These are phyloP conservation scores for Sordaria brevicollis DNA, from an alignment of 495 filamentous ascomycete species.

Conservation along the genomic window DNA sequence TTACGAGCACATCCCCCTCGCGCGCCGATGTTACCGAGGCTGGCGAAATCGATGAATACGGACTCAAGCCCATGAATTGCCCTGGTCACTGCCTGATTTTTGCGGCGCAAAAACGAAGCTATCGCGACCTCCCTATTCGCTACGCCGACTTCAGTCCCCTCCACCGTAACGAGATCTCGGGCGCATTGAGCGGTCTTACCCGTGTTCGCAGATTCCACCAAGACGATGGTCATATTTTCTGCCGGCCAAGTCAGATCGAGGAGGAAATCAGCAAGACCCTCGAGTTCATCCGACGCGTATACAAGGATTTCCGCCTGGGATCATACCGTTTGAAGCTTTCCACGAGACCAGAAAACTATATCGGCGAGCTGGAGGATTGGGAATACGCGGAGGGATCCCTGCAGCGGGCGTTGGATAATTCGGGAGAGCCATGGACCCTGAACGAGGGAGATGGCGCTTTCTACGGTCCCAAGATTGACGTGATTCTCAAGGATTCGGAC, in stretches of 20 bases:
- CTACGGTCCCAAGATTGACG: constrained; percentile 93
- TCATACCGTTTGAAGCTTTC: constrained; percentile 70
- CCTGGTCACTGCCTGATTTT: constrained; percentile 91
- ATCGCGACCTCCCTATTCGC: constrained; percentile 75
- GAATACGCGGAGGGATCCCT: constrained; percentile 67
- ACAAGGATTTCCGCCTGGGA: constrained; percentile 62
- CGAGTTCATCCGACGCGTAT: constrained; percentile 70
- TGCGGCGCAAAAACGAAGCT: constrained; percentile 56
- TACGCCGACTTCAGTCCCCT: constrained; percentile 90
- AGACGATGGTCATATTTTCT: constrained; percentile 94
- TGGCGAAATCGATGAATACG: constrained; percentile 68
- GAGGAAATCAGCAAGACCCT: constrained; percentile 71
- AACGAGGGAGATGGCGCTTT: constrained; percentile 85
- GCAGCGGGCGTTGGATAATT: constrained; percentile 54
- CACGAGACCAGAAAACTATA: constrained; percentile 71
- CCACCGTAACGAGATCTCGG: constrained; percentile 84
- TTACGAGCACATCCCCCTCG: constrained; percentile 45
- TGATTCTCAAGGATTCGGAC: constrained; percentile 69
- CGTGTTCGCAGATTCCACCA: constrained; percentile 90
- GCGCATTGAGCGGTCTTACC: constrained; percentile 76
- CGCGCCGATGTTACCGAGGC: constrained; percentile 22
- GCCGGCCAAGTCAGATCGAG: constrained; percentile 70
- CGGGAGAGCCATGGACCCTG: constrained; percentile 55
- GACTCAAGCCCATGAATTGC: constrained; percentile 95
- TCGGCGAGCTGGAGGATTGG: constrained; percentile 75